These are phyloP conservation scores for Neoarthrinium moseri DNA, from an alignment of 2,329 filamentous ascomycete species.

Conservation along the genomic window DNA sequence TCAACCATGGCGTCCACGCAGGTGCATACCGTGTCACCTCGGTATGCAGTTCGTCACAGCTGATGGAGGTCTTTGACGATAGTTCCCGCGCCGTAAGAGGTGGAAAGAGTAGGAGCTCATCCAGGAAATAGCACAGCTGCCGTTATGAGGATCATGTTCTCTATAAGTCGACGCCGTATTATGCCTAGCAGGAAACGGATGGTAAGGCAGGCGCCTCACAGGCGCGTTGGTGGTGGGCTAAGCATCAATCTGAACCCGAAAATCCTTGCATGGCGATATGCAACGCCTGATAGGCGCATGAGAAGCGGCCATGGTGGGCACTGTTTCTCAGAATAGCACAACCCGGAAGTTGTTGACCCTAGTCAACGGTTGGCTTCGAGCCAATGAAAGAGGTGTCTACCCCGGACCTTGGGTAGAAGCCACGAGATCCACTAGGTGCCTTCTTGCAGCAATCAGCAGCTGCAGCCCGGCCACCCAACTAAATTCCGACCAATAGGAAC, in stretches of 20 bases:
- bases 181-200: not conserved
- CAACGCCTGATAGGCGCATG: not conserved
- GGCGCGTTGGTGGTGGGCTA: not conserved
- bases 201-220: not conserved
- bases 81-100: not conserved
- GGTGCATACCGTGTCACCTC: not conserved
- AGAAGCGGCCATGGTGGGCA: not conserved
- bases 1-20: not conserved
- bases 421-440: not conserved
- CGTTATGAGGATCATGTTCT: not conserved
- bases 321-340: slow-evolving; percentile 7
- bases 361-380: not conserved
- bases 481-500: too few relatives aligned
- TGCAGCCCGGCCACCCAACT: too few relatives aligned
- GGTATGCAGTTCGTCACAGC: not conserved
- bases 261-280: not conserved
- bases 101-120: too few relatives aligned
- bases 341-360: not conserved
- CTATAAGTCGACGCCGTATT: not conserved
- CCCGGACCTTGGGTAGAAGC: too few relatives aligned
- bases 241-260: not conserved
- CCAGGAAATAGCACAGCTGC: too few relatives aligned
- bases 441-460: not conserved
- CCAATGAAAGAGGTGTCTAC: too few relatives aligned
- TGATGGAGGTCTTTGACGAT: not conserved